Base-by-base conservation (phyloP, 2,329 filamentous ascomycete species). In the Beauveria bassiana region DNA sequence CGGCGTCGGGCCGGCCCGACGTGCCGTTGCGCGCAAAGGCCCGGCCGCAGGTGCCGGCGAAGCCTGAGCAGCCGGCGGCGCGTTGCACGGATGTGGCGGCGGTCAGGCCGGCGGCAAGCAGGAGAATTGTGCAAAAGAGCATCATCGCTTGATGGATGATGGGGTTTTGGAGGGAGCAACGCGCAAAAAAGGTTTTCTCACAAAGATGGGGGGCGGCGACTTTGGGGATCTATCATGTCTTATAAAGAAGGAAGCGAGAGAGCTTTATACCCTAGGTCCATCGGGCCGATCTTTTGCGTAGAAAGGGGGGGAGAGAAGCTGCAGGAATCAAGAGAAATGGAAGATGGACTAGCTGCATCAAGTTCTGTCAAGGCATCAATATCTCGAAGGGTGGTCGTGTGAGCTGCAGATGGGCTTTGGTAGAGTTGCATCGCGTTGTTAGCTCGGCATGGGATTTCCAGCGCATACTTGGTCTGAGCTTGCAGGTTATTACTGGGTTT, bases 351-450 rank as follows among this genome's bases (percentile, higher is more conserved):
- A 14, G 31, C 31, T 34, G 31, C 31, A 34, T 14, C 31, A 34
- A 34, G 31, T 14, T 34, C 31, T 34, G 31, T 14, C 31, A 34
- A 34, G 5, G 31, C 31, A 34, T 5, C 31, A 14, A 34, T 34
- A 31, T 34, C 31, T 34, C 4, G 3, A 14, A 12, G 47, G 26
- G 47, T 20, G 38, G 54, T 24, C 10, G 6, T 40, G 26, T 20
- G n/a, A 14, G 31, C 28, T 22, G 28, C n/a, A 58, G 34, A 22
- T 31, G 16, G 9, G 16, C 20, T 54, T 34, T 34, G 28, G 31
- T 16, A 51, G 46, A 50, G 56, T 59, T 31, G 56, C 56, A 59
- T 59, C 24, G 56, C 46, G 9, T 31, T 51, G 20, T 31, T 51
- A 42, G 31, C 22, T 59, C 10, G 18, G 45, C 46, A 34, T 34